Evolutionary conservation across 1,284 basidiomycete species (phyloP).

Genomic region (Rhodotorula sp.): DNA sequence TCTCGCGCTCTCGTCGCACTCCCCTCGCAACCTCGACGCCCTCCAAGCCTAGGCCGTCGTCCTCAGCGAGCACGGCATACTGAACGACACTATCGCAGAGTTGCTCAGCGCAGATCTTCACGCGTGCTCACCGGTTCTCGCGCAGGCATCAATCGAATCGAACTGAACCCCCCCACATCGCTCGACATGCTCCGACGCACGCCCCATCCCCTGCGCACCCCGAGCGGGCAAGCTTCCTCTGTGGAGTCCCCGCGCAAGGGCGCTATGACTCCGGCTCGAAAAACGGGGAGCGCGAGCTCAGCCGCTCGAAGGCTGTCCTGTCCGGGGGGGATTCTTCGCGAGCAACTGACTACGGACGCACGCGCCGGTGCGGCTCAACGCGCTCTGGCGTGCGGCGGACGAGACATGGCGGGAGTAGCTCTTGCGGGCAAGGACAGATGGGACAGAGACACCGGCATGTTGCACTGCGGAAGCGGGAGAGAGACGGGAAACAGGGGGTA

Average conservation of each 20-base stretch:
- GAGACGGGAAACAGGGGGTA: too few species aligned
- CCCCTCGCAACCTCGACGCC: conserved; percentile 43
- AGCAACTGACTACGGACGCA: conserved; percentile 66
- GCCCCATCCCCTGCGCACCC: conserved; percentile 31
- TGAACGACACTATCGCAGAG: conserved; percentile 37
- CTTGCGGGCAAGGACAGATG: too few species aligned
- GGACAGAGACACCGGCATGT: neutral
- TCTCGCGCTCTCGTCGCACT: conserved; percentile 39
- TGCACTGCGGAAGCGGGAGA: neutral
- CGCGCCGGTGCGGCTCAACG: conserved; percentile 56
- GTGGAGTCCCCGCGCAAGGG: conserved; percentile 42
- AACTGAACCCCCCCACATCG: conserved; percentile 6
- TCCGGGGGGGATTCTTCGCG: conserved; percentile 64
- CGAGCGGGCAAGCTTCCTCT: conserved; percentile 45
- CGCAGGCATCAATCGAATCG: neutral
- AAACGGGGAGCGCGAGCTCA: too few species aligned
- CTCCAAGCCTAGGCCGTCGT: conserved; percentile 39
- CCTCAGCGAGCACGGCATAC: conserved; percentile 27
- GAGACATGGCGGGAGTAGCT: too few species aligned
- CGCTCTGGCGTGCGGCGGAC: neutral
- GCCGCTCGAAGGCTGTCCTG: conserved; percentile 64
- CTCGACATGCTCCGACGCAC: neutral
- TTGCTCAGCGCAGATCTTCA: conserved; percentile 18
- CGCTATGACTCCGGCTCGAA: too few species aligned
- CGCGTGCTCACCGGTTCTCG: neutral